Percentiles rank a stretch among this genome's conserved stretches.
Evolutionary conservation across 306 rosid genomes (phyloP).

Genomic region (Cicer bijugum): DNA sequence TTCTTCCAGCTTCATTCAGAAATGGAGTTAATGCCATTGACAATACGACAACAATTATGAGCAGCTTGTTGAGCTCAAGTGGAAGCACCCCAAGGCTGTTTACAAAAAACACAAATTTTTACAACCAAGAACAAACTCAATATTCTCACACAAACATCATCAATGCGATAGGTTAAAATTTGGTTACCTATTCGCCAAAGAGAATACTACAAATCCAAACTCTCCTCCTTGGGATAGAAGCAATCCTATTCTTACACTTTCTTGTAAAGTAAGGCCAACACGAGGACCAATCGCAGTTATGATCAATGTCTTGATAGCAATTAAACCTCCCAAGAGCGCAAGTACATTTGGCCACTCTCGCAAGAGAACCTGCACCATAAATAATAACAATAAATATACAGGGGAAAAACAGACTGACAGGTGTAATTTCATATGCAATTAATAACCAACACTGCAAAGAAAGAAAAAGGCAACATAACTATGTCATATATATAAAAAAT

Average conservation of each 20-base stretch:
- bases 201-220: conserved; percentile 92
- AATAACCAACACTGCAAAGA: conserved; percentile 9
- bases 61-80: conserved; percentile 97
- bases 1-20: conserved; percentile 96
- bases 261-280: conserved; percentile 88
- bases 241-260: conserved; percentile 96
- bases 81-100: conserved; percentile 97
- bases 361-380: conserved; percentile 75
- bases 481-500: conserved; percentile 14
- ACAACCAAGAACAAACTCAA: conserved; percentile 37
- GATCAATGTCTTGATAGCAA: conserved; percentile 88
- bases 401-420: conserved; percentile 13
- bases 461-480: conserved; percentile 32
- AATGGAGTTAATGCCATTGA: conserved; percentile 97
- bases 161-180: conserved; percentile 17
- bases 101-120: conserved; percentile 46
- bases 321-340: conserved; percentile 89
- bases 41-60: conserved; percentile 93
- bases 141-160: conserved; percentile 35
- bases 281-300: conserved; percentile 98
- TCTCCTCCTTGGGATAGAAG: conserved; percentile 99
- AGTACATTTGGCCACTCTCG: conserved; percentile 99
- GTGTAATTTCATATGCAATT: conserved; percentile 20
- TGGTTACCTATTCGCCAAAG: conserved; percentile 86
- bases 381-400: conserved; percentile 26